Base-by-base conservation (phyloP, 129 eudicot species). In the Pseudognaphalium luteoalbum region DNA sequence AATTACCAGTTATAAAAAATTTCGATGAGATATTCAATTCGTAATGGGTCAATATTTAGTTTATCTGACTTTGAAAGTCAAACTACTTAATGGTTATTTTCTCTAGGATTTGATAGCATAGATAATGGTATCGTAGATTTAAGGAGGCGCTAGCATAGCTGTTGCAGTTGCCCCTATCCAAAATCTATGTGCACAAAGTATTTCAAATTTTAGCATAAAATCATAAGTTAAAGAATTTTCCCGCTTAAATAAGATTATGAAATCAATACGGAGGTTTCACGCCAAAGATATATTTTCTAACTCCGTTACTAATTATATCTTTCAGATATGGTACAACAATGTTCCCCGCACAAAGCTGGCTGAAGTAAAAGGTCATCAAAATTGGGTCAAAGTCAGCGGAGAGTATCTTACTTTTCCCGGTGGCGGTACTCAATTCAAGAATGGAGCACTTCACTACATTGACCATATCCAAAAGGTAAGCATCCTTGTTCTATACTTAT, bases 341-440 rank as follows among this genome's bases (percentile, higher is more conserved):
- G 82, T 84, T 75, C 91, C 91, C 25, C 80, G 68, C 64, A 78
- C 86, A 37, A 58, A 66, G 75, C 82, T 87, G 50, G 91, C 91
- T 60, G 81, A 76, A 66, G 78, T 67, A 57, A 87, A 87, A 70
- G 91, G 91, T 22, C 88, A 84, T 75, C 91, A 87, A 72, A 87
- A 87, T 44, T 87, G 91, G 91, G 91, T 87, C 70, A 87, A 87
- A 81, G 91, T 87, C 51, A 75, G 73, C 1, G 91, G 91, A 4
- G 88, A 87, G 54, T 84, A 84, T 80, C 83, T 87, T 72, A 42
- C 81, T 29, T 87, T 87, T 54, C 91, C 91, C 0, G 91, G 91
- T 8, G 91, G 91, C 54, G 91, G 91, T 37, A 87, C 91, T 37
- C 91, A 87, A 66, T 78, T 87, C 64, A 87, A 65, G 60, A 81